Evolutionary conservation across 2,329 filamentous ascomycete genomes (phyloP).

Genomic region (Claviceps sorghi): DNA sequence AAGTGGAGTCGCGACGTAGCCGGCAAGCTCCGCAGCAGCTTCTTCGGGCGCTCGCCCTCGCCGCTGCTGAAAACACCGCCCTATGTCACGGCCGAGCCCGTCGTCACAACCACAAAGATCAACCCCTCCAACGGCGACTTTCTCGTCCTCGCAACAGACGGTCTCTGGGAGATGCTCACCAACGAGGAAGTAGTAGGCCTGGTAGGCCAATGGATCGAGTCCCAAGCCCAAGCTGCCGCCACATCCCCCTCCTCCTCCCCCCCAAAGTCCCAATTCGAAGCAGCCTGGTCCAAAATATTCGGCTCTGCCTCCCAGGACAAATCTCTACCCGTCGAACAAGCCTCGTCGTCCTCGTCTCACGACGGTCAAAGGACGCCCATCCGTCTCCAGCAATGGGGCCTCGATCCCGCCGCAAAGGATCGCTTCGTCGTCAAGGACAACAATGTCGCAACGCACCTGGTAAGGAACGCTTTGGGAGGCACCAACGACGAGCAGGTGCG

Average conservation of each 20-base stretch:
- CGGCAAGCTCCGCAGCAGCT: constrained; percentile 65
- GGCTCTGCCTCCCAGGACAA: constrained; percentile 25
- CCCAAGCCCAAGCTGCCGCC: constrained; percentile 42
- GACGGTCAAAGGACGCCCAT: constrained; percentile 78
- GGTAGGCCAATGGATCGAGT: constrained; percentile 92
- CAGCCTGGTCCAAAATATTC: constrained; percentile 52
- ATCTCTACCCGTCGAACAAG: constrained; percentile 63
- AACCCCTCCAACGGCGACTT: constrained; percentile 86
- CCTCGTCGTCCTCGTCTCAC: constrained; percentile 17
- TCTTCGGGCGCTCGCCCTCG: constrained; percentile 72
- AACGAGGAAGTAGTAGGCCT: constrained; percentile 96
- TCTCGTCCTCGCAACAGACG: constrained; percentile 89
- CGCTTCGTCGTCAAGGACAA: constrained; percentile 92
- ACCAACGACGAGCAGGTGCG: constrained; percentile 89
- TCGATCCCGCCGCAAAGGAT: constrained; percentile 55
- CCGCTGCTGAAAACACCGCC: constrained; percentile 76
- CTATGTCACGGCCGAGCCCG: constrained; percentile 91
- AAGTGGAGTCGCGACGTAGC: constrained; percentile 88
- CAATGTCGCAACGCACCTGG: constrained; percentile 89
- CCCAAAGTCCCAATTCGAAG: constrained; percentile 50
- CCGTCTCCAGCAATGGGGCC: constrained; percentile 80
- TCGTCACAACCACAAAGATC: constrained; percentile 86
- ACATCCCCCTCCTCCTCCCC: constrained; percentile 8
- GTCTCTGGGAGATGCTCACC: constrained; percentile 97
- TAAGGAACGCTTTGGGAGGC: constrained; percentile 87